These are phyloP conservation scores for Lepiota venenata DNA, from an alignment of 768 basidiomycete species.

Conservation along the genomic window DNA sequence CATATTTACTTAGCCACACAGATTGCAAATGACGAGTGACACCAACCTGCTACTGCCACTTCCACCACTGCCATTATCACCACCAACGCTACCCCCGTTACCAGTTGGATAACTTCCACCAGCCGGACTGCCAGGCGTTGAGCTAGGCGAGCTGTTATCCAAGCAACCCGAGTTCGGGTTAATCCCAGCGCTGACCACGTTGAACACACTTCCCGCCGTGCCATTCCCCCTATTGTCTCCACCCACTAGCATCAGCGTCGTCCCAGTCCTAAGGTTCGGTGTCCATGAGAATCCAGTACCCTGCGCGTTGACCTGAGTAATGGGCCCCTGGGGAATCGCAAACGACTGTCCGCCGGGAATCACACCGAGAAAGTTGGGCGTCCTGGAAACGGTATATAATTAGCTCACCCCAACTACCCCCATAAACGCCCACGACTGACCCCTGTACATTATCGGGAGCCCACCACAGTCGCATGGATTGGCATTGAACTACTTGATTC, in stretches of 20 bases:
- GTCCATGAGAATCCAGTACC: slow-evolving; percentile 73
- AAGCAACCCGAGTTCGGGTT: slow-evolving; percentile 54
- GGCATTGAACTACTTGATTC: slow-evolving; percentile 66
- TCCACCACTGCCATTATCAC: slow-evolving; percentile 18
- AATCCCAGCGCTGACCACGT: slow-evolving; percentile 51
- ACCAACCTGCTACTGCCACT: neutral
- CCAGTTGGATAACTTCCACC: slow-evolving; percentile 70
- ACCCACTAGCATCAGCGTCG: slow-evolving; percentile 61
- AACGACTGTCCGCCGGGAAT: slow-evolving; percentile 83
- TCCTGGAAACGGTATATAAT: slow-evolving; percentile 31
- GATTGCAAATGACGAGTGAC: neutral
- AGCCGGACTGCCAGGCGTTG: slow-evolving; percentile 73
- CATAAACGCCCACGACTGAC: slow-evolving; percentile 28
- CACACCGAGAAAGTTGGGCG: slow-evolving; percentile 60
- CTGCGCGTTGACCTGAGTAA: slow-evolving; percentile 39
- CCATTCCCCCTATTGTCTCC: slow-evolving; percentile 69
- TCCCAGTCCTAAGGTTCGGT: slow-evolving; percentile 59
- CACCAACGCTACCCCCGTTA: slow-evolving; percentile 26
- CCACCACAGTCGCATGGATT: slow-evolving; percentile 65
- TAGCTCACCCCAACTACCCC: neutral
- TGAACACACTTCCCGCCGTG: slow-evolving; percentile 59
- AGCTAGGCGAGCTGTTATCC: slow-evolving; percentile 60
- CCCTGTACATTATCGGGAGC: slow-evolving; percentile 46
- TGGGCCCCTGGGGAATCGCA: slow-evolving; percentile 45
- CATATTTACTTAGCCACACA: neutral